Percentiles rank a stretch among this genome's conserved stretches.
Conservation (phyloP, 2,329 filamentous ascomycete species). For the Xylaria sp. region DNA sequence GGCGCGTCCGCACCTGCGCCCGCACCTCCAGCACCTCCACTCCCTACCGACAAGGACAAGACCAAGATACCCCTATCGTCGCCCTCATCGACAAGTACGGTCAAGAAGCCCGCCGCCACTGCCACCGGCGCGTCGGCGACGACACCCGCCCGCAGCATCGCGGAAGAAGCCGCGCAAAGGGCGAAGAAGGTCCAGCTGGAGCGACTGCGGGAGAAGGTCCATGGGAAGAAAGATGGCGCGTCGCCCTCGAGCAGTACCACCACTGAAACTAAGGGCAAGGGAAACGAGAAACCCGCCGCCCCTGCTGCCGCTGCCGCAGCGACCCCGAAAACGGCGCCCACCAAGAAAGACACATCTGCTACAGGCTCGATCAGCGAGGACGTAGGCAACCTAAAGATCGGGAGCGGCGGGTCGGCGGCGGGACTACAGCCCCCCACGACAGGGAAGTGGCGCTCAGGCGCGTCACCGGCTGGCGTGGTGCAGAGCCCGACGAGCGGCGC, state of each 20-base stretch:
- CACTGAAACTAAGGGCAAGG: slow-evolving; percentile 33
- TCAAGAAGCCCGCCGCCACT: slow-evolving; percentile 42
- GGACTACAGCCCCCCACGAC: slow-evolving; percentile 60
- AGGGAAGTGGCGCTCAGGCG: slow-evolving; percentile 54
- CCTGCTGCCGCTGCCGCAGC: not conserved
- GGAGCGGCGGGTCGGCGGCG: slow-evolving; percentile 21
- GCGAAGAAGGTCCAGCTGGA: slow-evolving; percentile 70
- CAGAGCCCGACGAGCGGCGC: slow-evolving; percentile 57
- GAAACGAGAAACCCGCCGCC: slow-evolving; percentile 26
- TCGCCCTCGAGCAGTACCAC: slow-evolving; percentile 10
- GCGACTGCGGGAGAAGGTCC: slow-evolving; percentile 64
- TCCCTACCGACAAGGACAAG: slow-evolving; percentile 49
- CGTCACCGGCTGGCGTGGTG: slow-evolving; percentile 40
- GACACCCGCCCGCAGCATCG: slow-evolving; percentile 63
- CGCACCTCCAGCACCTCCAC: slow-evolving; percentile 43
- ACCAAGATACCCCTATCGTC: slow-evolving; percentile 44
- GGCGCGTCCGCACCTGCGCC: slow-evolving; percentile 38
- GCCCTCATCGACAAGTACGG: slow-evolving; percentile 19
- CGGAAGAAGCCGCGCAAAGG: slow-evolving; percentile 73
- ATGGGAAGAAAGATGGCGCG: slow-evolving; percentile 56
- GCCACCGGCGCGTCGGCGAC: slow-evolving; percentile 43
- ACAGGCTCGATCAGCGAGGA: slow-evolving; percentile 39
- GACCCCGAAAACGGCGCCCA: slow-evolving; percentile 22
- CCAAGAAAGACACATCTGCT: slow-evolving; percentile 27
- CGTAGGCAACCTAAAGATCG: slow-evolving; percentile 38